phyloP scores from a whole-genome alignment of 306 rosid genomes.

The Arachis hypogaea region DNA sequence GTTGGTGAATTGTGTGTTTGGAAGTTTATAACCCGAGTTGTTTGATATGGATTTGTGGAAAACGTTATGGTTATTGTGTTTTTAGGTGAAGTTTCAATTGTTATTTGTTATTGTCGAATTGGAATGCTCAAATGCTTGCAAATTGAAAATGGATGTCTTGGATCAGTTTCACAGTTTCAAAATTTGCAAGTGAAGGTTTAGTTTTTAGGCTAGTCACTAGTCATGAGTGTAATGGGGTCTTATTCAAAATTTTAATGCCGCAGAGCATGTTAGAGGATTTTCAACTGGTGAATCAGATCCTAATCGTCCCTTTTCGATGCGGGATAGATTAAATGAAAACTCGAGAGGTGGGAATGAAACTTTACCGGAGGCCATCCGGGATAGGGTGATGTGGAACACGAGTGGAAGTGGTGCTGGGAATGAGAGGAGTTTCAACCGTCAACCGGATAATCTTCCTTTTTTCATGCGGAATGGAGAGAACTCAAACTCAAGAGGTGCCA shows the following conservation, averaged over 20 bases:
- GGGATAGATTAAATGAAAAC: constrained; percentile 28
- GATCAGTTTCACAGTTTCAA: constrained; percentile 8
- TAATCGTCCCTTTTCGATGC: constrained; percentile 24
- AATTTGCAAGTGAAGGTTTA: constrained; percentile 1
- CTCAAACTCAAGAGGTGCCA: constrained; percentile 21
- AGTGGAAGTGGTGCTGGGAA: too few species aligned
- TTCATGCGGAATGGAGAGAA: neutral
- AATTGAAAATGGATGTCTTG: constrained; percentile 10
- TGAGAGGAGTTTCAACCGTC: too few species aligned
- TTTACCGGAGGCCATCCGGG: constrained; percentile 21
- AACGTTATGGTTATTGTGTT: neutral
- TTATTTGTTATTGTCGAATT: constrained; percentile 11
- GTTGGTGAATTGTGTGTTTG: constrained; percentile 22
- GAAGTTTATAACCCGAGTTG: constrained; percentile 4
- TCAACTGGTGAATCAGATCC: constrained; percentile 32
- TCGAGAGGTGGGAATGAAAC: constrained; percentile 7
- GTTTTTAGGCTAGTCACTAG: neutral
- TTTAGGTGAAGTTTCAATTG: too few species aligned
- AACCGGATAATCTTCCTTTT: too few species aligned
- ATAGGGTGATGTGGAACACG: neutral
- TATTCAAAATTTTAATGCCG: constrained; percentile 32
- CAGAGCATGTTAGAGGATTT: constrained; percentile 45
- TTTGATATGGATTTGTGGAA: constrained; percentile 18
- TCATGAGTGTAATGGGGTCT: constrained; percentile 20
- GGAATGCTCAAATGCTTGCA: constrained; percentile 1